Base-by-base conservation (phyloP, 179 eudicot species). In the Silene coronaria region DNA sequence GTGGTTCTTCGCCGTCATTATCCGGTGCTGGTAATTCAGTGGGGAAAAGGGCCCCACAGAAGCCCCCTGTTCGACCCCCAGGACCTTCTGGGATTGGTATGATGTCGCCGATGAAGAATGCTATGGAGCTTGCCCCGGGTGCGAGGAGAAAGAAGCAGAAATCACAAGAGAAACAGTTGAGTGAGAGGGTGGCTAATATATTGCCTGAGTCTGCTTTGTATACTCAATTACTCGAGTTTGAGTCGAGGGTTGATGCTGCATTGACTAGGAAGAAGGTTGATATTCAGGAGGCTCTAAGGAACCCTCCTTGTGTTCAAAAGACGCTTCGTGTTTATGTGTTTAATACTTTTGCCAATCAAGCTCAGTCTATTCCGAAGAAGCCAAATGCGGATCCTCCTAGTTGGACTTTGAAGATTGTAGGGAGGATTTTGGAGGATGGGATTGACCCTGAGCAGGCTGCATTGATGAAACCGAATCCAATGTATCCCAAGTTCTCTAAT, bases 371-470 rank as follows among this genome's bases (percentile, higher is more conserved):
- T 34, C 97, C 97, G 1, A 86, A 78, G 79, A 93, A 93, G 81
- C 87, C 88, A 19, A 90, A 88, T 82, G 83, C 88, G 0, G 98
- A 91, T 9, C 96, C 92, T 7, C 96, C 98, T 72, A 89, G 91
- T 2, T 94, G 98, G 98, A 88, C 94, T 3, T 84, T 94, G 48
- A 94, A 94, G 85, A 86, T 94, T 55, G 77, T 94, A 13, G 98
- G 98, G 73, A 88, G 96, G 87, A 88, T 94, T 70, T 84, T 94
- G 88, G 98, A 94, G 77, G 98, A 94, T n/a, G 97, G 98, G 17
- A 51, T 87, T 21, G 96, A 94, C 80, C 88, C 89, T 28, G 97
- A 91, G 59, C 96, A 91, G 71, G 90, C 87, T 80, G 93, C 84
- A 10, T 73, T 80, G 80, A 76, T 87, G 89, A 89, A 84, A 71